Percentiles rank a stretch among this genome's conserved stretches.
Evolutionary conservation across 2,329 filamentous ascomycete species (phyloP).

Genomic region (Stenocarpella maydis): DNA sequence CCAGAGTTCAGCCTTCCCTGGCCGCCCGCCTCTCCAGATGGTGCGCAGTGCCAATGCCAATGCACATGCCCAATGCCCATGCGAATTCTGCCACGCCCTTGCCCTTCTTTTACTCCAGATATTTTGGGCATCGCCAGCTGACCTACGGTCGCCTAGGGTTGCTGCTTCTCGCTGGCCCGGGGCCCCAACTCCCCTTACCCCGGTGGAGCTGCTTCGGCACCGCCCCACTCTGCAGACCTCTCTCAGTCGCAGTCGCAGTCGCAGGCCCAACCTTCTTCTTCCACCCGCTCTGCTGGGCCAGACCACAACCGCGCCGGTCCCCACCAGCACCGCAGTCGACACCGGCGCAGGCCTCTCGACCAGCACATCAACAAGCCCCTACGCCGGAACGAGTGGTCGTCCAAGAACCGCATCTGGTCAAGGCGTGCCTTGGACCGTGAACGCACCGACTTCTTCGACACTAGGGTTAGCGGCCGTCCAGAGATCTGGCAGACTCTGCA

Average conservation of each 20-base stretch:
- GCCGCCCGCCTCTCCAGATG: conserved; percentile 11
- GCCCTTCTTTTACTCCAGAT: no score
- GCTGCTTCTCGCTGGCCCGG: conserved; percentile 63
- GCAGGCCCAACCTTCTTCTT: conserved; percentile 1
- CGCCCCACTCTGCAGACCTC: conserved; percentile 6
- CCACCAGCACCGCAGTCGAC: conserved; percentile 43
- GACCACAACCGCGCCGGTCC: conserved; percentile 36
- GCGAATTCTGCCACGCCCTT: neutral
- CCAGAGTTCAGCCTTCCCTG: neutral
- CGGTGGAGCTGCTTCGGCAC: conserved; percentile 45
- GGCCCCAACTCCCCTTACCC: conserved; percentile 64
- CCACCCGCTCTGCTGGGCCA: conserved; percentile 35
- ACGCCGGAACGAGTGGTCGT: conserved; percentile 70
- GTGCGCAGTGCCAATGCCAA: neutral
- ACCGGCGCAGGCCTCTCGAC: conserved; percentile 54
- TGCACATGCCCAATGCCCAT: no score
- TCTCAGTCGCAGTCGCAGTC: conserved; percentile 5
- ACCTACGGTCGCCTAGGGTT: conserved; percentile 54
- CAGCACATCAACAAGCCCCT: conserved; percentile 77
- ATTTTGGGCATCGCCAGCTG: conserved; percentile 1
- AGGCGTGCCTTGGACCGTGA: conserved; percentile 73
- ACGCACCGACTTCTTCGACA: conserved; percentile 88
- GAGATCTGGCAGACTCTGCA: conserved; percentile 85
- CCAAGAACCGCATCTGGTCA: conserved; percentile 73
- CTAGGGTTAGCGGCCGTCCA: conserved; percentile 76